phyloP scores from a whole-genome alignment of 2,329 filamentous ascomycete species.

The Sarocladium brachiariae region DNA sequence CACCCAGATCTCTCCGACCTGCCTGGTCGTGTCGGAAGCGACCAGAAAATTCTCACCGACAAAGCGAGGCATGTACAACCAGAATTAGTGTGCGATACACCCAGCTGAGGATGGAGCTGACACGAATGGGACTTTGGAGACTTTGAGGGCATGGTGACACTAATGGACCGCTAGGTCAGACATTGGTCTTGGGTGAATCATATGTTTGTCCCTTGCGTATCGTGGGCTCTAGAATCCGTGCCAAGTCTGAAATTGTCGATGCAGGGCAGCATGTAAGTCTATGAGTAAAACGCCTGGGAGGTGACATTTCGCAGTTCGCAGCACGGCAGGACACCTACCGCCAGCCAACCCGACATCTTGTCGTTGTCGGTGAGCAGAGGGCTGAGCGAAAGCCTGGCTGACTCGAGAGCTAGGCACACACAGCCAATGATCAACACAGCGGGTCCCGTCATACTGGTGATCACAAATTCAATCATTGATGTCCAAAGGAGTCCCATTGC shows the following conservation, averaged over 20 bases:
- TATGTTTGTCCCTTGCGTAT: conserved; percentile 3
- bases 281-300: not conserved
- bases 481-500: not conserved
- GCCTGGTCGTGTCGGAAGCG: not conserved
- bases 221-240: not conserved
- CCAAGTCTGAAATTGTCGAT: not conserved
- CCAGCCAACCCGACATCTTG: not conserved
- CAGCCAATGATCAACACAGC: not conserved
- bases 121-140: not conserved
- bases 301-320: not conserved
- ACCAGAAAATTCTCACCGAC: not conserved
- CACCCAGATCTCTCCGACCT: conserved; percentile 4
- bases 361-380: not conserved
- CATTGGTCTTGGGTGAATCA: conserved; percentile 1
- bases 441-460: not conserved
- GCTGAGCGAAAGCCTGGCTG: not conserved
- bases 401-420: not conserved
- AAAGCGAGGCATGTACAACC: no score
- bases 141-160: not conserved
- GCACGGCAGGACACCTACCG: not conserved
- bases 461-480: conserved; percentile 3
- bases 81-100: not conserved
- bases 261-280: not conserved
- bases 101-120: not conserved
- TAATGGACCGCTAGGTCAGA: not conserved